Conservation (phyloP, 306 rosid species). For the Prunus campanulata region DNA sequence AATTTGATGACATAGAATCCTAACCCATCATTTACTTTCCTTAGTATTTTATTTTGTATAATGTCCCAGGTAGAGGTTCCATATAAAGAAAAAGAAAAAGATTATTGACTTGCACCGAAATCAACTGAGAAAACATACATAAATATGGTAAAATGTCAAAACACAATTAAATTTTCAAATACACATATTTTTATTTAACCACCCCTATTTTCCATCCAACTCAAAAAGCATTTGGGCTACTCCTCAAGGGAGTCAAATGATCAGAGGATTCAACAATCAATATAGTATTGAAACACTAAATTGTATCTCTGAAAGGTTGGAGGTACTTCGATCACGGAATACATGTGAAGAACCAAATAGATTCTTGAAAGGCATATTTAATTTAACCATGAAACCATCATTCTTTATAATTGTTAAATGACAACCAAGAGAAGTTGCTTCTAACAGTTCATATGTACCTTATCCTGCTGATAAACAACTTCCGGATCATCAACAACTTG, state of each 20-base stretch:
- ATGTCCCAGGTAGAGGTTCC: neutral
- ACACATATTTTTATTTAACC: neutral
- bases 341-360: constrained; percentile 11
- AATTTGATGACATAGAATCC: neutral
- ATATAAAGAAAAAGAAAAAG: neutral
- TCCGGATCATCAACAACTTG: constrained; percentile 88
- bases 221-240: neutral
- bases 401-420: neutral
- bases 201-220: neutral
- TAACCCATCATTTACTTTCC: neutral
- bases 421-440: constrained; percentile 13
- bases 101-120: neutral
- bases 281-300: constrained; percentile 15
- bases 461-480: constrained; percentile 69
- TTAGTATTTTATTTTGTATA: neutral
- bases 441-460: constrained; percentile 47
- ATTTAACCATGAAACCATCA: neutral
- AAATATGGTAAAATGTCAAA: neutral
- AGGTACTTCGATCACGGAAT: neutral
- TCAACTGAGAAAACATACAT: neutral
- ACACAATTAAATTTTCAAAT: neutral
- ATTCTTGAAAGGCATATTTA: neutral
- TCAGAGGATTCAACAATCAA: constrained; percentile 9
- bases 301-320: neutral
- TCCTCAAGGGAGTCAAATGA: neutral